Percentiles rank a stretch among this genome's conserved stretches.
Conservation (phyloP, 192 early-diverging fungal genomes). For the Coemansia sp. region DNA sequence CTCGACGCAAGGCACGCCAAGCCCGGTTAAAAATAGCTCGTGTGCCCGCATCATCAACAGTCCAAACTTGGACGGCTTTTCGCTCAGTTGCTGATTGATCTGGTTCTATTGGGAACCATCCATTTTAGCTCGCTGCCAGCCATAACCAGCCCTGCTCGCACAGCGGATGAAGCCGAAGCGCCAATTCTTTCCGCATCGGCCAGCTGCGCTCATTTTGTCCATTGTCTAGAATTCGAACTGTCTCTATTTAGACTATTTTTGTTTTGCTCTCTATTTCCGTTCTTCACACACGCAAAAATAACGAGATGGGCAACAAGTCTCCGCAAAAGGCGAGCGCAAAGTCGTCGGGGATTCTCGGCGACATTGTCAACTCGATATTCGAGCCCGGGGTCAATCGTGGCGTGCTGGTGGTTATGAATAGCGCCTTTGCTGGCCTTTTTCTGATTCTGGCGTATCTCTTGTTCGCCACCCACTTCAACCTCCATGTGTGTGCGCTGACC, state of each 20-base stretch:
- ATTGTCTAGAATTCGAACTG: neutral
- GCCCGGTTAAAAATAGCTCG: neutral
- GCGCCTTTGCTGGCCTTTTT: constrained; percentile 47
- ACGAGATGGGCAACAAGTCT: neutral
- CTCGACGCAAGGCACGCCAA: neutral
- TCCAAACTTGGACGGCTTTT: neutral
- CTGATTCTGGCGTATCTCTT: constrained; percentile 38
- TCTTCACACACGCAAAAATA: neutral
- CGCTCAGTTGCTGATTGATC: neutral
- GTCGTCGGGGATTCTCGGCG: constrained; percentile 36
- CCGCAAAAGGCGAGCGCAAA: constrained; percentile 9
- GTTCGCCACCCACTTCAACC: constrained; percentile 42
- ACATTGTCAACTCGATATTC: constrained; percentile 54
- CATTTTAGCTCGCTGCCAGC: neutral
- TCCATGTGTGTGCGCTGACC: constrained; percentile 47
- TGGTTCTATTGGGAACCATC: neutral
- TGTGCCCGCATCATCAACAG: neutral
- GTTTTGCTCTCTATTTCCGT: neutral
- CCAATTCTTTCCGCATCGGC: neutral
- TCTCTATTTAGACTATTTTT: constrained; percentile 1
- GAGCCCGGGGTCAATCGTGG: constrained; percentile 55
- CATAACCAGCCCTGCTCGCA: neutral
- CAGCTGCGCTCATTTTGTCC: neutral
- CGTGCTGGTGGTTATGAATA: constrained; percentile 50
- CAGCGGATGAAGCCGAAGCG: neutral